Evolutionary conservation across 2,329 filamentous ascomycete species (phyloP), one percentile per base, ranked within the genome.

Genomic region (Colletotrichum echinochloae): DNA sequence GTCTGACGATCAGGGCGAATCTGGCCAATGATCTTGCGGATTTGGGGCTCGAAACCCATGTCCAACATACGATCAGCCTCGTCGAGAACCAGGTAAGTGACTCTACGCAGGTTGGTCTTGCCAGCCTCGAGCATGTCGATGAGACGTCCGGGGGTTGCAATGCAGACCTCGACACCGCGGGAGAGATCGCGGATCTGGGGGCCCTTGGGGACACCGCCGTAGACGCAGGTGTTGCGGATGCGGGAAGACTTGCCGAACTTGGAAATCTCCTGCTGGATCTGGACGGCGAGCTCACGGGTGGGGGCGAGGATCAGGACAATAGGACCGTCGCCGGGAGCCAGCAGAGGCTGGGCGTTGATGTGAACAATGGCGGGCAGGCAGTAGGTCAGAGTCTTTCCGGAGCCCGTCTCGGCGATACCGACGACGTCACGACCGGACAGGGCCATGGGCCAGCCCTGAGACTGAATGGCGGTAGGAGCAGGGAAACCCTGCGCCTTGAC

Each of bases 31-130:
- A 99, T 98, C 87, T 98, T 98, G 86, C 96, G 94, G 78, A 99
- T 98, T 83, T 98, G 96, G 75, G 96, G 96, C 86, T 99, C 96
- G 85, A 99, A 98, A 90, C 96, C 96, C 96, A 99, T 99, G 86
- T 99, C 96, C 81, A 99, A 88, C 96, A 99, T 99, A 79, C 96
- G 95, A 85, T 99, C 96, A 81, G 96, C 96, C 87, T 99, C 96
- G 78, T 99, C 96, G 74, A 99, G 94, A 75, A 98, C 96, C 68
- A 99, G 88, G 85, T 99, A 99, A 66, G 96, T 99, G 73, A 98
- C 95, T 82, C 96, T 94, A 75, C 95, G 95, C 74, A 99, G 90
- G 86, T 99, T 98, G 77, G 96, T 99, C 88, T 97, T 97, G 82
- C 95, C 95, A 75, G 94, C 94, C 84, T 98, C 96, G 39, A 99